Evolutionary conservation across 2,329 filamentous ascomycete genomes (phyloP).

Genomic region (Didymella exigua): DNA sequence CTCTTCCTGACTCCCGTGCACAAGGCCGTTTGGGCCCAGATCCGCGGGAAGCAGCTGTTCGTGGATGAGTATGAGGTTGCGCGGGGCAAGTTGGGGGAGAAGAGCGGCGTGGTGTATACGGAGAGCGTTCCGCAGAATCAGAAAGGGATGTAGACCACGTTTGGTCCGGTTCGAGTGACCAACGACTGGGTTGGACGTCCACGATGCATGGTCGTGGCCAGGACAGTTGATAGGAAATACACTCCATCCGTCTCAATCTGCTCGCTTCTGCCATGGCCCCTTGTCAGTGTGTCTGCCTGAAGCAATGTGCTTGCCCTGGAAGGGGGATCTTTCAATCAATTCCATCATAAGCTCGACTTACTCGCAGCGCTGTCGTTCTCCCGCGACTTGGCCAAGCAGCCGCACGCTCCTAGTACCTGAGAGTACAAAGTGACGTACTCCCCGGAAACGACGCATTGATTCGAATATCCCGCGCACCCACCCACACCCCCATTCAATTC

Average conservation of each 20-base stretch:
- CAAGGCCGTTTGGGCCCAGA: slow-evolving; percentile 39
- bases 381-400: too few relatives aligned
- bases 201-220: background rate
- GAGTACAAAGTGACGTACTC: too few relatives aligned
- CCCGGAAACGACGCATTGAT: too few relatives aligned
- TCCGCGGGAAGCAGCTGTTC: slow-evolving; percentile 29
- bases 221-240: slow-evolving; percentile 1
- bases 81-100: slow-evolving; percentile 30
- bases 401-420: too few relatives aligned
- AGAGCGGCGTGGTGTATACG: slow-evolving; percentile 28
- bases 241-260: slow-evolving; percentile 13
- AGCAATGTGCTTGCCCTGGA: too few relatives aligned
- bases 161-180: slow-evolving; percentile 8
- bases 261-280: background rate
- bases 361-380: too few relatives aligned
- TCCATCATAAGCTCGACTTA: too few relatives aligned
- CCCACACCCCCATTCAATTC: too few relatives aligned
- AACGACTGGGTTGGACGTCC: background rate
- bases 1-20: slow-evolving; percentile 39
- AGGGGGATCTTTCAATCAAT: too few relatives aligned
- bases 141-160: slow-evolving; percentile 4
- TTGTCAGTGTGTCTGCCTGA: background rate
- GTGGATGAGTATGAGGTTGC: slow-evolving; percentile 22
- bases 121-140: slow-evolving; percentile 16
- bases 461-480: too few relatives aligned